A percentile compares a stretch with the other conserved stretches of the same genome.
Conservation (phyloP, 164 flowering plant species). For the Dillenia turbinata region DNA sequence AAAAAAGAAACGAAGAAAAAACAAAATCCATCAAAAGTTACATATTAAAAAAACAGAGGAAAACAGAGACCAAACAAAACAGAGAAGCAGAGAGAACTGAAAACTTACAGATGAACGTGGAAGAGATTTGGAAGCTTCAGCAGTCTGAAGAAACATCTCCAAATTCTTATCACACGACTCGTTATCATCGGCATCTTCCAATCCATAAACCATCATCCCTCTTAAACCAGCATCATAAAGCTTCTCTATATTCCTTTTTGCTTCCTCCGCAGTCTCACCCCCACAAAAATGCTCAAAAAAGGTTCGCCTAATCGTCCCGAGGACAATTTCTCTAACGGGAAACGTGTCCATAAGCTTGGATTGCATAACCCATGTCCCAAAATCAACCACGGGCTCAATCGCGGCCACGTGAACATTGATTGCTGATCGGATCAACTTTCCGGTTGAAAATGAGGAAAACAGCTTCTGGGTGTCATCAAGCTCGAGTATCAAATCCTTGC, state of each 20-base stretch:
- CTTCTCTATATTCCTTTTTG: constrained; percentile 31
- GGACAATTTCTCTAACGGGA: constrained; percentile 18
- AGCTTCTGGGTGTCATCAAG: constrained; percentile 39
- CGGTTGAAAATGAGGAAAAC: constrained; percentile 45
- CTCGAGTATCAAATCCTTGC: constrained; percentile 16
- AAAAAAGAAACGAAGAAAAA: no score
- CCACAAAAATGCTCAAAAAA: constrained; percentile 82
- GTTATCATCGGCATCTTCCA: constrained; percentile 62
- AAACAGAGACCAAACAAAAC: background rate
- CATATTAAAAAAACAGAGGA: background rate
- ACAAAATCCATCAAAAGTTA: background rate
- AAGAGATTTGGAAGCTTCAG: constrained; percentile 41
- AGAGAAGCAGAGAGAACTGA: background rate
- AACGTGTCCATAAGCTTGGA: constrained; percentile 44
- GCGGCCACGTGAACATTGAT: constrained; percentile 46
- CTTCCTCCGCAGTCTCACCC: constrained; percentile 52
- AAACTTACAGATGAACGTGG: constrained; percentile 63
- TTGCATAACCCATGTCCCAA: constrained; percentile 63
- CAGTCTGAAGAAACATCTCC: constrained; percentile 44
- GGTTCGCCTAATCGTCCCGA: constrained; percentile 33
- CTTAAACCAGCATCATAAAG: constrained; percentile 49
- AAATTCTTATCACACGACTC: constrained; percentile 59
- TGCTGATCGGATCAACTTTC: constrained; percentile 40
- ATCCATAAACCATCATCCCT: constrained; percentile 70
- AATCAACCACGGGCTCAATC: constrained; percentile 54